Evolutionary conservation across 2,329 filamentous ascomycete genomes (phyloP).

Genomic region (Mariannaea elegans): DNA sequence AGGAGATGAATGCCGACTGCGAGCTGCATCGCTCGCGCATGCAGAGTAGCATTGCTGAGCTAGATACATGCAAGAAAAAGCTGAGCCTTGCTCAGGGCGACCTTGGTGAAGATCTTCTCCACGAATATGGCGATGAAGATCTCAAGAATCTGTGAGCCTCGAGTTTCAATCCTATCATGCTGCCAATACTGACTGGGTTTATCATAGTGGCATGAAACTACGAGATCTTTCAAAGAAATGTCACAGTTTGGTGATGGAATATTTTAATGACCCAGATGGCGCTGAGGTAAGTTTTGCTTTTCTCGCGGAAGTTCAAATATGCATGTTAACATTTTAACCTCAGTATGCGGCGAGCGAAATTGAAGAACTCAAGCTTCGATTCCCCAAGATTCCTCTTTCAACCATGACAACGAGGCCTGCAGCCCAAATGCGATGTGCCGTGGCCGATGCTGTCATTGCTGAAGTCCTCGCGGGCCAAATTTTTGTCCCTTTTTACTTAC

Average conservation of each 20-base stretch:
- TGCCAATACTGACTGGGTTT: conserved; percentile 7
- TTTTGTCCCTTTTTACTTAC: conserved; percentile 43
- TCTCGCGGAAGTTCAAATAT: background rate
- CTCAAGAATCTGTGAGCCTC: conserved; percentile 36
- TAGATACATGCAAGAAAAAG: conserved; percentile 31
- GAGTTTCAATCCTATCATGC: fast-evolving
- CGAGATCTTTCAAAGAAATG: conserved; percentile 35
- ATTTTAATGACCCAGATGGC: conserved; percentile 39
- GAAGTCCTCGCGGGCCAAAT: conserved; percentile 36
- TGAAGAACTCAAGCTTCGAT: conserved; percentile 30
- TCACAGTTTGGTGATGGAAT: conserved; percentile 38
- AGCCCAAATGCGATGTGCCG: conserved; percentile 40
- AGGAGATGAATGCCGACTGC: conserved; percentile 39
- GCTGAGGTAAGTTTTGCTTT: conserved; percentile 24
- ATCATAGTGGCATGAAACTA: conserved; percentile 33
- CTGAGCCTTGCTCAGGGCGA: conserved; percentile 32
- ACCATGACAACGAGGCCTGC: conserved; percentile 31
- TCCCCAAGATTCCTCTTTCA: conserved; percentile 39
- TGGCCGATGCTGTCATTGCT: conserved; percentile 40
- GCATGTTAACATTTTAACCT: background rate
- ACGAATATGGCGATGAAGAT: conserved; percentile 29
- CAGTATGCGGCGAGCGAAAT: conserved; percentile 37
- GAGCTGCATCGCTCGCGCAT: conserved; percentile 37
- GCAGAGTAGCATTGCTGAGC: conserved; percentile 30
- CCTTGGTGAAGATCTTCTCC: conserved; percentile 35